Conservation (phyloP, 2,329 filamentous ascomycete species). For the Colletotrichum spinosum region DNA sequence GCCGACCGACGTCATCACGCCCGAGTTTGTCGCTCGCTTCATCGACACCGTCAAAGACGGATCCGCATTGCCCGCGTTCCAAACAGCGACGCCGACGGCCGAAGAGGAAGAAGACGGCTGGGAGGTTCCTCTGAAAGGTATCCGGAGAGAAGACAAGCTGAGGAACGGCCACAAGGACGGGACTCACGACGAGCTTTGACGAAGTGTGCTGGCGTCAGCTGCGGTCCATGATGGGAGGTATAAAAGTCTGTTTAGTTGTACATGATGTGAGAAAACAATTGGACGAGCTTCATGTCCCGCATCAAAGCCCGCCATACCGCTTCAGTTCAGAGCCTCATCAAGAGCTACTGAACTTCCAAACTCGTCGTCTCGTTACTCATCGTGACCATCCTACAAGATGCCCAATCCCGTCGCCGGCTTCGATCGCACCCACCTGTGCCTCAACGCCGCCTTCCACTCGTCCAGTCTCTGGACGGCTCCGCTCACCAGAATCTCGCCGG, state of each 20-base stretch:
- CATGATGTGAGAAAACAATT: too few species aligned
- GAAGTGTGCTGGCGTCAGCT: too few species aligned
- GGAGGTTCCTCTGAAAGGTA: too few species aligned
- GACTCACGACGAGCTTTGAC: constrained; percentile 21
- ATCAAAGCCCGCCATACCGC: too few species aligned
- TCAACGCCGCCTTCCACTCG: constrained; percentile 51
- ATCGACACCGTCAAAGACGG: neutral
- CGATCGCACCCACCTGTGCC: constrained; percentile 39
- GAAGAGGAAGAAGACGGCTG: too few species aligned
- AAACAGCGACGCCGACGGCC: neutral
- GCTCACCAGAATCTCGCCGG: constrained; percentile 53
- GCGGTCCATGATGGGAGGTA: too few species aligned
- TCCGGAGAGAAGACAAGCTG: too few species aligned
- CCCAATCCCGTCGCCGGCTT: constrained; percentile 18
- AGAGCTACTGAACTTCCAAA: too few species aligned
- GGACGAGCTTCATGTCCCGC: too few species aligned
- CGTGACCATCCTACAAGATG: neutral
- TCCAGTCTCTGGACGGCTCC: constrained; percentile 47
- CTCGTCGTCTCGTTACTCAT: too few species aligned
- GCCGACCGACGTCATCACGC: constrained; percentile 13
- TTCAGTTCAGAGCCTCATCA: too few species aligned
- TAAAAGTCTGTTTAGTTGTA: too few species aligned
- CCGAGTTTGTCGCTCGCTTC: constrained; percentile 24
- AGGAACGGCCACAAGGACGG: neutral
- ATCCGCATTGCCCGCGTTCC: neutral